Conservation (phyloP, 305 asterid species). For the Fraxinus baroniana region DNA sequence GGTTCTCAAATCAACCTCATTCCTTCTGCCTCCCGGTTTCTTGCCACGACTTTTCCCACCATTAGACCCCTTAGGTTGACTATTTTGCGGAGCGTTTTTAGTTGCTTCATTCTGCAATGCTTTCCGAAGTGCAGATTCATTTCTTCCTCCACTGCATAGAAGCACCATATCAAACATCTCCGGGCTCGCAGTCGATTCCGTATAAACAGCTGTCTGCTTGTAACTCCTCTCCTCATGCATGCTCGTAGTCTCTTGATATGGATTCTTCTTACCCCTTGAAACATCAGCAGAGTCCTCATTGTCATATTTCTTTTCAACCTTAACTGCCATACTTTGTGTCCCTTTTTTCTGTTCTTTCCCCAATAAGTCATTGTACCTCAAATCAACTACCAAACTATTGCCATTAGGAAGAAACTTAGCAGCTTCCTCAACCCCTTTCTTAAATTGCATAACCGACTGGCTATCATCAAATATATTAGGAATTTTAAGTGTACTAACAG, state of each 20-base stretch:
- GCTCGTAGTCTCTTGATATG: constrained; percentile 32
- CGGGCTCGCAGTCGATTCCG: constrained; percentile 59
- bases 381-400: constrained; percentile 39
- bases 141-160: constrained; percentile 68
- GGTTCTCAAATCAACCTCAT: constrained; percentile 71
- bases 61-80: constrained; percentile 41
- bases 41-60: constrained; percentile 57
- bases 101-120: constrained; percentile 49
- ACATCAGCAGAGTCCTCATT: constrained; percentile 27
- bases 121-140: constrained; percentile 63
- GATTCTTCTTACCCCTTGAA: constrained; percentile 61
- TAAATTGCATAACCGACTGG: constrained; percentile 60
- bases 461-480: constrained; percentile 62
- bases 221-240: constrained; percentile 47
- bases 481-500: constrained; percentile 49
- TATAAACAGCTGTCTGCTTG: constrained; percentile 68
- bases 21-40: constrained; percentile 53
- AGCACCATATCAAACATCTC: constrained; percentile 75
- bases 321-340: constrained; percentile 24
- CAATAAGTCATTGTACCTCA: constrained; percentile 22
- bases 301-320: constrained; percentile 33
- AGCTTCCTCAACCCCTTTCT: constrained; percentile 75
- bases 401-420: constrained; percentile 59
- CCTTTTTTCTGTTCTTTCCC: constrained; percentile 26
- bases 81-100: constrained; percentile 33